Evolutionary conservation across 306 rosid genomes (phyloP).

Genomic region (Cicer cuneatum): DNA sequence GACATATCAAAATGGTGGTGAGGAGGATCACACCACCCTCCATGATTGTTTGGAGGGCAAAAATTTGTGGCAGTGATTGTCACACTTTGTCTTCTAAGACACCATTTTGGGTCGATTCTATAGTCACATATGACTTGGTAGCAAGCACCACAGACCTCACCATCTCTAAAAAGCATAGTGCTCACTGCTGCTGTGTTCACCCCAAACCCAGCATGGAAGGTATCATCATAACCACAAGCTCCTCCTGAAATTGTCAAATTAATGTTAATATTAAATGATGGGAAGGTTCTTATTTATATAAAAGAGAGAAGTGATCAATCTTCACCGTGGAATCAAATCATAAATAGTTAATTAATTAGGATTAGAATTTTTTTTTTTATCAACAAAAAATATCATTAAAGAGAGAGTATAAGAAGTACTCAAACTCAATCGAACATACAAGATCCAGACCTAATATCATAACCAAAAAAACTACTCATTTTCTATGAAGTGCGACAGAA

Average conservation of each 20-base stretch:
- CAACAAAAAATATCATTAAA: too few relatives aligned
- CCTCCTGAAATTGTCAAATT: conserved; percentile 60
- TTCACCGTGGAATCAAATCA: not conserved
- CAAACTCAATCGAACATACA: too few relatives aligned
- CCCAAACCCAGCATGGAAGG: conserved; percentile 81
- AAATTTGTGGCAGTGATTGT: conserved; percentile 74
- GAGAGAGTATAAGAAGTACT: too few relatives aligned
- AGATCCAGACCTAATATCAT: too few relatives aligned
- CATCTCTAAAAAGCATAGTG: conserved; percentile 63
- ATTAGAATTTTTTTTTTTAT: too few relatives aligned
- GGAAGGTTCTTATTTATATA: not conserved
- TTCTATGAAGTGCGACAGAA: too few relatives aligned
- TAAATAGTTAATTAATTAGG: too few relatives aligned
- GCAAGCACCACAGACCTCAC: conserved; percentile 87
- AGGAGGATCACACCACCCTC: conserved; percentile 91
- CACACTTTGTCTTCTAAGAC: conserved; percentile 56
- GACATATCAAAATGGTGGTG: conserved; percentile 89
- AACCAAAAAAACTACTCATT: too few relatives aligned
- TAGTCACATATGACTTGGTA: conserved; percentile 73
- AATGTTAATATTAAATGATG: not conserved
- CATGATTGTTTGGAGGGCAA: conserved; percentile 84
- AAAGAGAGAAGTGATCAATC: not conserved
- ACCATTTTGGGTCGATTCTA: conserved; percentile 72
- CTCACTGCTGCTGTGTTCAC: conserved; percentile 82
- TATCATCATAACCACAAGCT: conserved; percentile 84